These are phyloP conservation scores for Gliomastix tumulicola DNA, from an alignment of 2,329 filamentous ascomycete species.

Conservation along the genomic window DNA sequence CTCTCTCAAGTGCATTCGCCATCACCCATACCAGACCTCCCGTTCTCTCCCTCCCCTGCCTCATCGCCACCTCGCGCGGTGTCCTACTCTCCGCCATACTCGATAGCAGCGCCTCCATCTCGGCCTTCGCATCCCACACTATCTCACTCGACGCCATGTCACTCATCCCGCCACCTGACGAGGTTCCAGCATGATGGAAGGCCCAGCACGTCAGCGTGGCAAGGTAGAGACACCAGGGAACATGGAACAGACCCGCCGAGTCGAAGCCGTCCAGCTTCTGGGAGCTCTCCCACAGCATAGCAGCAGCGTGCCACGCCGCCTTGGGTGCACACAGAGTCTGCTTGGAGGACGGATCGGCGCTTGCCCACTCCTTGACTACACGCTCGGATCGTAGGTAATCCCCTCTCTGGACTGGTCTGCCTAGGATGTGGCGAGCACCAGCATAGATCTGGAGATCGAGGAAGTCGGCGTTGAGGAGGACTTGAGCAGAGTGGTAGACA, in stretches of 20 bases:
- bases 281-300: conserved; percentile 41
- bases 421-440: conserved; percentile 51
- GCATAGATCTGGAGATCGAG: conserved; percentile 57
- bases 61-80: conserved; percentile 24
- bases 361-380: conserved; percentile 46
- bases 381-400: conserved; percentile 44
- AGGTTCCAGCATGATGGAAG: conserved; percentile 37
- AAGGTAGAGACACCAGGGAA: conserved; percentile 56
- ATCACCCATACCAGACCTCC: conserved; percentile 48
- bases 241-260: conserved; percentile 48
- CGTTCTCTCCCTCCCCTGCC: too few relatives aligned
- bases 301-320: conserved; percentile 45
- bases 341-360: not conserved
- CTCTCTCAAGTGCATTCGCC: conserved; percentile 45
- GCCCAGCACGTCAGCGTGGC: conserved; percentile 52
- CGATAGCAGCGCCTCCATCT: conserved; percentile 36
- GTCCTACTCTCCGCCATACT: conserved; percentile 25
- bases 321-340: conserved; percentile 3
- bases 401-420: conserved; percentile 39
- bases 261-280: conserved; percentile 42
- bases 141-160: conserved; percentile 35
- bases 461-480: conserved; percentile 50
- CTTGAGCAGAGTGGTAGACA: conserved; percentile 51
- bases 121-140: conserved; percentile 39
- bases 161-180: conserved; percentile 6